Conservation (phyloP, 148 eudicot genomes). For the Chenopodium suecicum region DNA sequence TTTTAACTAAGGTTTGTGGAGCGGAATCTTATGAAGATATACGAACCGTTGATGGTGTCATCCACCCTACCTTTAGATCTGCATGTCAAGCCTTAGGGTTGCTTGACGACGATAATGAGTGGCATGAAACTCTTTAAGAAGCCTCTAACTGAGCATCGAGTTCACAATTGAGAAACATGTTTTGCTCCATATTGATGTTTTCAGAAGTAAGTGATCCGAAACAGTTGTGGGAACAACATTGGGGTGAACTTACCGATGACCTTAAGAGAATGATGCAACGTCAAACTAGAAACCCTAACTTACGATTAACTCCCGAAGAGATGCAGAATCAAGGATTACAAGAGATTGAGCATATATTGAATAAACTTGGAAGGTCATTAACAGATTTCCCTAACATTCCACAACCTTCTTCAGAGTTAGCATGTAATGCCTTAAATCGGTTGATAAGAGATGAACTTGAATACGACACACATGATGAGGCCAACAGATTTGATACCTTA, state of each 20-base stretch:
- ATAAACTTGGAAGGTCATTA: neutral
- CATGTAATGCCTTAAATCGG: neutral
- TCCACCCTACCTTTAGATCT: neutral
- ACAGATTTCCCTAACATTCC: neutral
- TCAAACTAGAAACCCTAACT: too few species aligned
- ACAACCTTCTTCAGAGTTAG: neutral
- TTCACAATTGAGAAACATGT: neutral
- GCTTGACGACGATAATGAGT: neutral
- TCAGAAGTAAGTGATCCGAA: neutral
- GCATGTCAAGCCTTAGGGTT: neutral
- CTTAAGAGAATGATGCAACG: too few species aligned
- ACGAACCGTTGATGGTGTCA: neutral
- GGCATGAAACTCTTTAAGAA: neutral
- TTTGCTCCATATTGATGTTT: constrained; percentile 14
- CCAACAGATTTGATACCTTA: too few species aligned
- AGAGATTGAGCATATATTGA: neutral
- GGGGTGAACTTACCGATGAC: too few species aligned
- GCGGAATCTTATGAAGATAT: too few species aligned
- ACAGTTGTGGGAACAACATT: too few species aligned
- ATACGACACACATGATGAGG: neutral
- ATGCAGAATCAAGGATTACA: neutral
- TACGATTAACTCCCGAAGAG: too few species aligned
- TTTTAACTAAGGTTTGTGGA: neutral
- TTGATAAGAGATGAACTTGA: neutral
- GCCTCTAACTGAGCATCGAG: constrained; percentile 1